phyloP scores from a whole-genome alignment of 2,329 filamentous ascomycete genomes.

The Passalora sequoiae region DNA sequence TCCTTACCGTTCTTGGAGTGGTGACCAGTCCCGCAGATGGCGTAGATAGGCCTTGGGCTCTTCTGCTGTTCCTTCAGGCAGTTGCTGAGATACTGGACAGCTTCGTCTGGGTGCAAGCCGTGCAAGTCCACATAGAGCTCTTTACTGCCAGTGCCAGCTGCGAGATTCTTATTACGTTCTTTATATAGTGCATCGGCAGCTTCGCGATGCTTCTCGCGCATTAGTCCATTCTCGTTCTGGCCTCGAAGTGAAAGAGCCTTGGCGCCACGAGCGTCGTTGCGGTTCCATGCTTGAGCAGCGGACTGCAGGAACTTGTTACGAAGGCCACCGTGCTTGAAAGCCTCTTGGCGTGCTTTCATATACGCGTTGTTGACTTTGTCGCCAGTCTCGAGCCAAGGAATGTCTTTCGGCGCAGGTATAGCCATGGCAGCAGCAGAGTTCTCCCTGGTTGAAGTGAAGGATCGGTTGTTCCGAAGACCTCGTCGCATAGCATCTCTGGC shows the following conservation, averaged over 20 bases:
- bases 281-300: constrained; percentile 96
- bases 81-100: constrained; percentile 85
- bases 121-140: constrained; percentile 96
- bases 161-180: constrained; percentile 72
- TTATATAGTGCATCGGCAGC: constrained; percentile 89
- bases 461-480: constrained; percentile 60
- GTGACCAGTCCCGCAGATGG: constrained; percentile 93
- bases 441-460: constrained; percentile 60
- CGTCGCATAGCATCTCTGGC: constrained; percentile 49
- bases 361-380: constrained; percentile 88
- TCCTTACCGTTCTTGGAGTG: constrained; percentile 99
- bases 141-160: constrained; percentile 39
- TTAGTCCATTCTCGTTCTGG: constrained; percentile 93
- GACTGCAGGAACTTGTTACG: constrained; percentile 97
- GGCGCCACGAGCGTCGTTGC: constrained; percentile 91
- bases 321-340: constrained; percentile 93
- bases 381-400: constrained; percentile 95
- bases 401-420: constrained; percentile 82
- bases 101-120: constrained; percentile 97
- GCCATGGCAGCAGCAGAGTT: constrained; percentile 76
- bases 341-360: constrained; percentile 88
- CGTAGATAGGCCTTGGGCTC: constrained; percentile 71
- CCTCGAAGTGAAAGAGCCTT: constrained; percentile 91
- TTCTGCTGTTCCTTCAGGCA: constrained; percentile 79
- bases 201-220: constrained; percentile 94